Conservation (phyloP, 2,329 filamentous ascomycete species). For the Boeremia lycopersici region DNA sequence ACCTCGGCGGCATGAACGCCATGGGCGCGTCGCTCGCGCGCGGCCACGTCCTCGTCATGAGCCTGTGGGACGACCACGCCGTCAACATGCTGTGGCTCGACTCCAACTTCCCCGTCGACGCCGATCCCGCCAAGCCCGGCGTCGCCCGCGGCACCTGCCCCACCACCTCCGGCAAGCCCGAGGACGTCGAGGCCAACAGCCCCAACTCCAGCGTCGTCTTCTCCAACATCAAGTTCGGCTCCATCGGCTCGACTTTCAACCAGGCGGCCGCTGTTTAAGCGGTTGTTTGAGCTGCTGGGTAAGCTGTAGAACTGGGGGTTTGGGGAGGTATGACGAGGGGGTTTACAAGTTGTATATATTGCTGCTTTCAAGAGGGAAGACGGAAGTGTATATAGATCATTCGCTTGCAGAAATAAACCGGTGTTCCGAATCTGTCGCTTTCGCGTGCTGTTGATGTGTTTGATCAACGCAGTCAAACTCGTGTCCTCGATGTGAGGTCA, state of each 20-base stretch:
- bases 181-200: conserved; percentile 44
- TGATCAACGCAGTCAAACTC: too few relatives aligned
- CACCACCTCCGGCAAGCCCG: conserved; percentile 45
- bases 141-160: conserved; percentile 46
- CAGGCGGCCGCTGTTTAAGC: conserved; percentile 34
- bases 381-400: not conserved
- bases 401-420: conserved; percentile 1
- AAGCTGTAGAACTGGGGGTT: too few relatives aligned
- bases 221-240: conserved; percentile 50
- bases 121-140: conserved; percentile 36
- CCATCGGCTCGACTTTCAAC: conserved; percentile 48
- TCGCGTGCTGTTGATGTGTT: too few relatives aligned
- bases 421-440: not conserved
- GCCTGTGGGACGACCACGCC: conserved; percentile 68
- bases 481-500: too few relatives aligned
- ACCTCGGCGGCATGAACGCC: conserved; percentile 61
- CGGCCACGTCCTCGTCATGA: conserved; percentile 70
- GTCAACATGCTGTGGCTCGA: conserved; percentile 58
- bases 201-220: conserved; percentile 45
- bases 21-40: conserved; percentile 62
- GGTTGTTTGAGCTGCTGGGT: too few relatives aligned
- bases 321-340: not conserved
- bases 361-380: not conserved
- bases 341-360: not conserved
- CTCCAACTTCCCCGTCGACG: too few relatives aligned